Percentiles rank a stretch among this genome's conserved stretches.
These are phyloP conservation scores for Starmerella apis DNA, from an alignment of 805 yeast species.

Conservation along the genomic window DNA sequence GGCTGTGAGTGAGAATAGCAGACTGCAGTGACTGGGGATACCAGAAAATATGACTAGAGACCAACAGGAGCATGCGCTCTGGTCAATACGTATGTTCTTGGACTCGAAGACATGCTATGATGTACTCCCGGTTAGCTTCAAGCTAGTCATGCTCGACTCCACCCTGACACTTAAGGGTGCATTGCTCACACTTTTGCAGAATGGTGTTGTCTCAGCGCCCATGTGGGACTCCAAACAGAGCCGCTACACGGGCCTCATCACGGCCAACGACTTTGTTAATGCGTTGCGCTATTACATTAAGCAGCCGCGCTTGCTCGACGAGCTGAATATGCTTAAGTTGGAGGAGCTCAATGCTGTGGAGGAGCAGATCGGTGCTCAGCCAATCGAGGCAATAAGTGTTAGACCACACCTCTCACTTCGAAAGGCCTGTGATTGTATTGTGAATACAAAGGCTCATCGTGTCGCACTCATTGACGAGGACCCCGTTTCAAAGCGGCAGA, in stretches of 20 bases:
- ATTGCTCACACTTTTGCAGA: slow-evolving; percentile 77
- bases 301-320: slow-evolving; percentile 71
- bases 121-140: slow-evolving; percentile 87
- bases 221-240: slow-evolving; percentile 87
- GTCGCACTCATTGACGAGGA: slow-evolving; percentile 91
- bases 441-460: slow-evolving; percentile 78
- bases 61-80: slow-evolving; percentile 57
- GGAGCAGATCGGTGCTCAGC: slow-evolving; percentile 72
- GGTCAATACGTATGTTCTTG: slow-evolving; percentile 71
- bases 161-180: slow-evolving; percentile 82
- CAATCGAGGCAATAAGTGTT: slow-evolving; percentile 73
- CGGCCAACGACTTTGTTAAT: slow-evolving; percentile 85
- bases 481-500: slow-evolving; percentile 82
- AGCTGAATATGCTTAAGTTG: slow-evolving; percentile 73
- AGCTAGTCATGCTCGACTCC: slow-evolving; percentile 88
- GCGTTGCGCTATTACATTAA: slow-evolving; percentile 91
- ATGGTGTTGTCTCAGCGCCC: slow-evolving; percentile 92
- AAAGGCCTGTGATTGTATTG: slow-evolving; percentile 89
- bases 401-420: slow-evolving; percentile 84
- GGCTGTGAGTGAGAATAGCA: neutral
- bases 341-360: slow-evolving; percentile 83
- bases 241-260: slow-evolving; percentile 85
- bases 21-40: slow-evolving; percentile 10
- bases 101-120: slow-evolving; percentile 91
- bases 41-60: neutral